A percentile compares a stretch with the other conserved stretches of the same genome.
phyloP scores from a whole-genome alignment of 192 early-diverging fungal genomes.

The Coemansia sp. region DNA sequence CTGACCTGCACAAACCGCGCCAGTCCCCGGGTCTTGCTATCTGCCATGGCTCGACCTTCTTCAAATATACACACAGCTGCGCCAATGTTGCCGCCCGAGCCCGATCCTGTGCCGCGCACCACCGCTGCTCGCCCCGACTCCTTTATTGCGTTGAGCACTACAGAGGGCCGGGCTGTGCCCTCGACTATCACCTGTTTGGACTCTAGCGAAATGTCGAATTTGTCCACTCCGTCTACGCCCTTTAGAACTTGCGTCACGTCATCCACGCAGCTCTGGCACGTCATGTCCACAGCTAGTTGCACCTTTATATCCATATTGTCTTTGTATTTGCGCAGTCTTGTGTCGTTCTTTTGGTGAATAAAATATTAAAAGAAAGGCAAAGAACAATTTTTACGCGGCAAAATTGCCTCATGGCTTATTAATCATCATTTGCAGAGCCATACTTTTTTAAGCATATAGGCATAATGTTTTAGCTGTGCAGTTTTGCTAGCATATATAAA shows the following conservation, averaged over 20 bases:
- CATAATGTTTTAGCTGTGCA: not conserved
- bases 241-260: slow-evolving; percentile 63
- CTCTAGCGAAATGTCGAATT: slow-evolving; percentile 65
- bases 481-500: not conserved
- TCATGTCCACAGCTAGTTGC: slow-evolving; percentile 86
- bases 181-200: slow-evolving; percentile 75
- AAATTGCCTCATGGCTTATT: not conserved
- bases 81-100: slow-evolving; percentile 60
- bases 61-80: slow-evolving; percentile 94
- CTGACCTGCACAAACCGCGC: slow-evolving; percentile 81
- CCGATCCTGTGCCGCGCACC: slow-evolving; percentile 72
- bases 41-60: slow-evolving; percentile 35
- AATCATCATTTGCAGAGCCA: not conserved
- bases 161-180: slow-evolving; percentile 57
- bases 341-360: not conserved
- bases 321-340: not conserved
- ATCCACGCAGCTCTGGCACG: slow-evolving; percentile 76
- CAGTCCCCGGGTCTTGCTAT: slow-evolving; percentile 56
- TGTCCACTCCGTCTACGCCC: slow-evolving; percentile 57
- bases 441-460: not conserved
- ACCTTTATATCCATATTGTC: slow-evolving; percentile 53
- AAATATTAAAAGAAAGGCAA: not conserved
- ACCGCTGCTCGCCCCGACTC: slow-evolving; percentile 73
- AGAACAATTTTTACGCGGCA: not conserved
- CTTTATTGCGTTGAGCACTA: slow-evolving; percentile 63